These are phyloP conservation scores for Coemansia sp. DNA, from an alignment of 192 early-diverging fungal genomes.

Conservation along the genomic window DNA sequence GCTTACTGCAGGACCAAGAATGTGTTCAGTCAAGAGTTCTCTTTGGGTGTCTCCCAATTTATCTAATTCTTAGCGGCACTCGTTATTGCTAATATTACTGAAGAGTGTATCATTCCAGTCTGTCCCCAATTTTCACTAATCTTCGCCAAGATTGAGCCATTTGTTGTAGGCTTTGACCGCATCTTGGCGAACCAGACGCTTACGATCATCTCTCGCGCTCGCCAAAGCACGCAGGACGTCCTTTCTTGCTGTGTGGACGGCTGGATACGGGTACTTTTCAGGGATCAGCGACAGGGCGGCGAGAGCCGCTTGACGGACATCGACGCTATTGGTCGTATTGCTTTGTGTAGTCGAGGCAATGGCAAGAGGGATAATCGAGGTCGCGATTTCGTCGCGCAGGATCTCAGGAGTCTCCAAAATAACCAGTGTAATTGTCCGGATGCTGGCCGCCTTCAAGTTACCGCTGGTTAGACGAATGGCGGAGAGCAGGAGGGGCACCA, in stretches of 20 bases:
- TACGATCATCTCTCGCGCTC: slow-evolving; percentile 77
- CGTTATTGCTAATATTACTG: too few relatives aligned
- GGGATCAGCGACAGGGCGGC: slow-evolving; percentile 68
- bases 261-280: slow-evolving; percentile 58
- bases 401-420: slow-evolving; percentile 67
- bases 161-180: slow-evolving; percentile 83
- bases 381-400: slow-evolving; percentile 37
- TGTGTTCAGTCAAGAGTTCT: too few relatives aligned
- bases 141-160: slow-evolving; percentile 63
- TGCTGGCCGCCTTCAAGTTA: slow-evolving; percentile 67
- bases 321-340: slow-evolving; percentile 25
- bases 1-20: too few relatives aligned
- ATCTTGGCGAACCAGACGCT: slow-evolving; percentile 81
- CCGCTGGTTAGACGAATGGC: slow-evolving; percentile 67
- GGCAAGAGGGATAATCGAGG: slow-evolving; percentile 28
- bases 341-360: slow-evolving; percentile 12
- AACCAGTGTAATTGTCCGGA: slow-evolving; percentile 74
- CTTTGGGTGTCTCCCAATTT: too few relatives aligned
- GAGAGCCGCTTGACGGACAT: slow-evolving; percentile 72
- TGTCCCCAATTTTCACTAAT: background rate
- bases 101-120: too few relatives aligned
- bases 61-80: too few relatives aligned
- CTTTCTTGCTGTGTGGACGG: slow-evolving; percentile 62
- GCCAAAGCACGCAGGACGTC: slow-evolving; percentile 63
- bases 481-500: slow-evolving; percentile 77